Conservation (phyloP, 2,329 filamentous ascomycete species). For the Diplodia corticola region DNA sequence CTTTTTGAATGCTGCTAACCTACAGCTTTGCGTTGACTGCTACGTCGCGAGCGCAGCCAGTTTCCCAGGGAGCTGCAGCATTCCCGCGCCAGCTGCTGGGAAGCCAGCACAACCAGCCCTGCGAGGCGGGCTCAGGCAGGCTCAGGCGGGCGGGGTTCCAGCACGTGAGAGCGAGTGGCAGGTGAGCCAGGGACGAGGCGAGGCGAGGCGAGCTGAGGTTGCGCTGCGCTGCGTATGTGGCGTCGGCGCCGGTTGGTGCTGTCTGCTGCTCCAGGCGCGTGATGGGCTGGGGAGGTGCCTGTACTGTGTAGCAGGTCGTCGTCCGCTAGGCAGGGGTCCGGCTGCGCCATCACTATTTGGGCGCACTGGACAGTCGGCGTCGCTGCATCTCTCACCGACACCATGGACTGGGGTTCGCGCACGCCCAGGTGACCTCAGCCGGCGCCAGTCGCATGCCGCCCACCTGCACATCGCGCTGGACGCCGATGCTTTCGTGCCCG, state of each 20-base stretch:
- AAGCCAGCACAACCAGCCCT: not conserved
- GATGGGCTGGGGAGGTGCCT: not conserved
- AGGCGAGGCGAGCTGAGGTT: not conserved
- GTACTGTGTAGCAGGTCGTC: not conserved
- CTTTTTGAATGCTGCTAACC: slow-evolving; percentile 5
- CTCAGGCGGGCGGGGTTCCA: not conserved
- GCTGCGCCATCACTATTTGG: not conserved
- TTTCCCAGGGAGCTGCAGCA: not conserved
- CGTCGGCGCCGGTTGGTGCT: not conserved
- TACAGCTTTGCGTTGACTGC: too few species aligned
- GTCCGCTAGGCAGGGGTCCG: not conserved
- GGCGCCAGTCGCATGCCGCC: too few species aligned
- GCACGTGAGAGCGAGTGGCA: not conserved
- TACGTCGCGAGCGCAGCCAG: not conserved
- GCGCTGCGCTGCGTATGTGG: slow-evolving; percentile 4
- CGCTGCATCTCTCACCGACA: slow-evolving; percentile 12
- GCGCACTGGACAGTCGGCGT: not conserved
- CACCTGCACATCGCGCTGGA: not conserved
- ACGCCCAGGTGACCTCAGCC: slow-evolving; percentile 2
- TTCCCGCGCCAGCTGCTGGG: slow-evolving; percentile 14
- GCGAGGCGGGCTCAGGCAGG: not conserved
- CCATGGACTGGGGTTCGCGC: not conserved
- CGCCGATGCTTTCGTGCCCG: not conserved
- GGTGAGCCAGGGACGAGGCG: not conserved
- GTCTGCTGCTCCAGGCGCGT: not conserved